Percentiles rank a stretch among this genome's conserved stretches.
These are phyloP conservation scores for Mrakia hoshinonis DNA, from an alignment of 768 basidiomycete genomes.

Conservation along the genomic window DNA sequence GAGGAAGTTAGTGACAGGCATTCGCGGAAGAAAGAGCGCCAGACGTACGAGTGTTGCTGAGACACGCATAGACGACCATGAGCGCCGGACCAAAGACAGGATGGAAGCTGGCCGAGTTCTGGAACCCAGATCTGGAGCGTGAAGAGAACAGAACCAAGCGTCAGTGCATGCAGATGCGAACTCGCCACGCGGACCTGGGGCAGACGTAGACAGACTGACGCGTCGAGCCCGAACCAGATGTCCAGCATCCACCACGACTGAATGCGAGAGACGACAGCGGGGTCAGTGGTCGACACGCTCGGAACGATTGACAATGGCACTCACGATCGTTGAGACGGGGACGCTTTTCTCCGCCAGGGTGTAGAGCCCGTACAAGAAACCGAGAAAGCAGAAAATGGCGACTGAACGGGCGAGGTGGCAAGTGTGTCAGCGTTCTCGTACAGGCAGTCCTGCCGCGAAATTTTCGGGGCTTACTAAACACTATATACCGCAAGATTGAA, in stretches of 20 bases:
- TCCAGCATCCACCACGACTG: constrained; percentile 82
- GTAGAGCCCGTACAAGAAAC: constrained; percentile 87
- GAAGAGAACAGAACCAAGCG: not conserved
- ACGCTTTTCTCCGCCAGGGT: constrained; percentile 54
- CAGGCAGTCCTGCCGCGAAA: too few species aligned
- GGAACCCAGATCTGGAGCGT: constrained; percentile 52
- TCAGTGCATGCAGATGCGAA: not conserved
- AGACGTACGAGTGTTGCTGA: constrained; percentile 69
- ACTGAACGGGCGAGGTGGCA: constrained; percentile 51
- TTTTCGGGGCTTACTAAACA: constrained; percentile 34
- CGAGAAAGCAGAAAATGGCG: constrained; percentile 77
- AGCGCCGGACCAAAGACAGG: constrained; percentile 75
- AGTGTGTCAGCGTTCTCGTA: constrained; percentile 46
- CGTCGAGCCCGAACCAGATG: constrained; percentile 85
- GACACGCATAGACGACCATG: constrained; percentile 63
- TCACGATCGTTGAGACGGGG: constrained; percentile 9
- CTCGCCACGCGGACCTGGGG: not conserved
- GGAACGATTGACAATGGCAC: too few species aligned
- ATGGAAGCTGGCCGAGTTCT: constrained; percentile 47
- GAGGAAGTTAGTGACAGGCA: not conserved
- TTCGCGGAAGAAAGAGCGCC: not conserved
- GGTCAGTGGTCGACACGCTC: too few species aligned
- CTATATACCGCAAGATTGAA: constrained; percentile 73
- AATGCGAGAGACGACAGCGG: not conserved
- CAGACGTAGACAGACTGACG: constrained; percentile 36